phyloP scores from a whole-genome alignment of 306 rosid genomes.

The Dalbergia cultrata region DNA sequence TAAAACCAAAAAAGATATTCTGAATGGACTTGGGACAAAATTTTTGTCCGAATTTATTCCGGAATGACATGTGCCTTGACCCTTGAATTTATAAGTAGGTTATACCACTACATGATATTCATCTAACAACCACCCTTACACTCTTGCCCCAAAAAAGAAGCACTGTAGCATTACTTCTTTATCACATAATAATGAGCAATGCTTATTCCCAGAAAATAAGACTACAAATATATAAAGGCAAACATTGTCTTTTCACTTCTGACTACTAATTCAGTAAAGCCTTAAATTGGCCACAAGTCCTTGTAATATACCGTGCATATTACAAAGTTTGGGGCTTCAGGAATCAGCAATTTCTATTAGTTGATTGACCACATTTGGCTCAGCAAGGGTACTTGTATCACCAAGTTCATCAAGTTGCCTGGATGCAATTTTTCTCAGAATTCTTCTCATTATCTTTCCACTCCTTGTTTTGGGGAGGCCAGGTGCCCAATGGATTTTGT shows the following conservation, averaged over 20 bases:
- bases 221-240: not conserved
- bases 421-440: constrained; percentile 92
- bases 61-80: too few species aligned
- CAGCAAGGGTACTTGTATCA: constrained; percentile 96
- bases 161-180: not conserved
- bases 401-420: constrained; percentile 93
- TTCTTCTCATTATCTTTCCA: constrained; percentile 98
- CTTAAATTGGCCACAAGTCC: not conserved
- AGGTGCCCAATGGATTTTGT: constrained; percentile 98
- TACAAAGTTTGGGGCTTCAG: constrained; percentile 50
- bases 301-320: constrained; percentile 35
- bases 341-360: constrained; percentile 80
- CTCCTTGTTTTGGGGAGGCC: constrained; percentile 99
- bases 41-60: too few species aligned
- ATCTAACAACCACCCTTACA: too few species aligned
- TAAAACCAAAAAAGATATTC: too few species aligned
- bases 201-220: not conserved
- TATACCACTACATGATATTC: too few species aligned
- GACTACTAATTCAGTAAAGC: not conserved
- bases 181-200: not conserved
- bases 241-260: constrained; percentile 28
- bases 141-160: too few species aligned
- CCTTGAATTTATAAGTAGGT: too few species aligned
- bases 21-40: too few species aligned
- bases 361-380: constrained; percentile 85